Percentiles rank a stretch among this genome's conserved stretches.
Conservation (phyloP, 805 yeast species). For the Wickerhamomyces mucosus region DNA sequence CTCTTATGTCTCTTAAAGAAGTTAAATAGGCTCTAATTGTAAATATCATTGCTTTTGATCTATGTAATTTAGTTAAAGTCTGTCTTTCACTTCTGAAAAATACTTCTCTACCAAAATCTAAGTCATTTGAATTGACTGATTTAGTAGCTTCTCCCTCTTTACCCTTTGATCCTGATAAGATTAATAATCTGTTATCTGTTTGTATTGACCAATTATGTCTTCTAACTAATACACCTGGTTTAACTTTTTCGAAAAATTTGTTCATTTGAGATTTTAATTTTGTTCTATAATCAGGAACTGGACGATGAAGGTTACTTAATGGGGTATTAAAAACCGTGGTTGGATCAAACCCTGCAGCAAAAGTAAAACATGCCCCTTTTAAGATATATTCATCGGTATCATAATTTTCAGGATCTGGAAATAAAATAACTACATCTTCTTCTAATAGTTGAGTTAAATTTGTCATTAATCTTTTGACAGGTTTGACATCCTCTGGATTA, state of each 20-base stretch:
- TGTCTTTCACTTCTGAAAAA: conserved; percentile 55
- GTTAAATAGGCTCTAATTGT: conserved; percentile 48
- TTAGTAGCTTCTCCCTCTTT: conserved; percentile 21
- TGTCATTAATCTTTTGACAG: conserved; percentile 10
- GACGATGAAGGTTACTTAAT: conserved; percentile 52
- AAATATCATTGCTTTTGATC: conserved; percentile 36
- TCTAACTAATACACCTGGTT: conserved; percentile 45
- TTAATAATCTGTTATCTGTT: conserved; percentile 41
- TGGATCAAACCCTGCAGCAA: conserved; percentile 72
- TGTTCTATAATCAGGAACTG: conserved; percentile 59
- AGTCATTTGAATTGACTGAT: conserved; percentile 23
- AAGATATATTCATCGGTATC: conserved; percentile 47
- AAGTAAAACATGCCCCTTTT: conserved; percentile 48
- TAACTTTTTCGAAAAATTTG: conserved; percentile 48
- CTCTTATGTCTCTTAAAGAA: conserved; percentile 38
- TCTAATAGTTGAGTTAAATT: conserved; percentile 14
- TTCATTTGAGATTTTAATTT: conserved; percentile 56
- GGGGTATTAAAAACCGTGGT: conserved; percentile 39
- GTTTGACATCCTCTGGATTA: conserved; percentile 16
- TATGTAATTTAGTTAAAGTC: conserved; percentile 41
- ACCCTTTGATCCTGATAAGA: conserved; percentile 35
- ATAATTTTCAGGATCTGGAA: conserved; percentile 27
- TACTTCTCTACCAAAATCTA: conserved; percentile 33
- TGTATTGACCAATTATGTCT: conserved; percentile 69
- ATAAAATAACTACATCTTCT: conserved; percentile 40